Evolutionary conservation across 495 filamentous ascomycete genomes (phyloP).

Genomic region (Penicillium paxilli): DNA sequence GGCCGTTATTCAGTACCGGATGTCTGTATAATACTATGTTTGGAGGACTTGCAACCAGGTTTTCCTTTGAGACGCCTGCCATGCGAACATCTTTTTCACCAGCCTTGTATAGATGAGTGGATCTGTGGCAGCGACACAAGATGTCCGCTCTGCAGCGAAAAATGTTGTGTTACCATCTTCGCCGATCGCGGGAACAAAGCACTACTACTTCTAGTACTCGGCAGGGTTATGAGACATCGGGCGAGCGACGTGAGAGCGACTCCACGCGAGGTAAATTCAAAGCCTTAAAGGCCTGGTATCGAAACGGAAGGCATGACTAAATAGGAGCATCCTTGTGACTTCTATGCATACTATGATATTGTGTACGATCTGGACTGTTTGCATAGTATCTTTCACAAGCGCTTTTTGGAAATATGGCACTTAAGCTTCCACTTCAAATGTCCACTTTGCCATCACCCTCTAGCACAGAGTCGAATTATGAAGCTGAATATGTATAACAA

Average conservation of each 20-base stretch:
- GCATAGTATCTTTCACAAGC: neutral
- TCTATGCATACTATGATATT: neutral
- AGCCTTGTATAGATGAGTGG: slow-evolving; percentile 3
- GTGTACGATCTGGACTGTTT: neutral
- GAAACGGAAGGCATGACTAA: neutral
- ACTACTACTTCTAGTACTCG: neutral
- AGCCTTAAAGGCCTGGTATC: neutral
- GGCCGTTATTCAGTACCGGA: neutral
- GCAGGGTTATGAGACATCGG: neutral
- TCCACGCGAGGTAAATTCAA: neutral
- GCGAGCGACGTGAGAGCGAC: neutral
- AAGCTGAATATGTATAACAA: too few species aligned
- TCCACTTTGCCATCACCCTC: too few species aligned
- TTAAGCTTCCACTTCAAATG: too few species aligned
- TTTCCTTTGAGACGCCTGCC: neutral
- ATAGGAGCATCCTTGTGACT: neutral
- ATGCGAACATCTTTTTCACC: slow-evolving; percentile 5
- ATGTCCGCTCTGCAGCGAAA: neutral
- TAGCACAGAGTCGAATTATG: too few species aligned
- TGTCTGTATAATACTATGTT: neutral
- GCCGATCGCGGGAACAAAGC: neutral
- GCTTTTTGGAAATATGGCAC: too few species aligned
- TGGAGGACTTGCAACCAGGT: neutral
- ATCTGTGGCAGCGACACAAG: neutral
- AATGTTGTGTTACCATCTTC: neutral